Conservation (phyloP, 2,329 filamentous ascomycete genomes). For the Pyrenophora seminiperda region DNA sequence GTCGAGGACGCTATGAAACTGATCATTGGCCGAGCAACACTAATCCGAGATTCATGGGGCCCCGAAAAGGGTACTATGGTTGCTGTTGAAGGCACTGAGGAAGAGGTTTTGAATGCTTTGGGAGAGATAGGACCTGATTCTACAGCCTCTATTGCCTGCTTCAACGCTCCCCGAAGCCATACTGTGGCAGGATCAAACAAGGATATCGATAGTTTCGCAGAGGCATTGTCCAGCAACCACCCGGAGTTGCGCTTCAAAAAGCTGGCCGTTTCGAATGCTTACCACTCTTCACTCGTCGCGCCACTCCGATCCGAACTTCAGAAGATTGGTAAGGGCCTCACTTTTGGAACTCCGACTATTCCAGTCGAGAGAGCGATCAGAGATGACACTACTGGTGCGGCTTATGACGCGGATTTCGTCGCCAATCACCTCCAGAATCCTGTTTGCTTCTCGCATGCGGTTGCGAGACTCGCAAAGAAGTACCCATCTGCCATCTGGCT, state of each 20-base stretch:
- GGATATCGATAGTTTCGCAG: constrained; percentile 20
- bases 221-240: background rate
- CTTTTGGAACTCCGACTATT: constrained; percentile 42
- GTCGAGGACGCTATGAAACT: constrained; percentile 39
- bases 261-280: constrained; percentile 28
- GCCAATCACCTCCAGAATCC: constrained; percentile 51
- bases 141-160: constrained; percentile 55
- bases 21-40: constrained; percentile 40
- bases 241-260: constrained; percentile 16
- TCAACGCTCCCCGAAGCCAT: constrained; percentile 45
- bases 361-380: constrained; percentile 30
- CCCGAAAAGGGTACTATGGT: constrained; percentile 31
- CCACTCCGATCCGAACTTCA: constrained; percentile 24
- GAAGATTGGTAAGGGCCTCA: constrained; percentile 29
- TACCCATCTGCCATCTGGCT: constrained; percentile 27
- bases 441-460: constrained; percentile 53
- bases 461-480: constrained; percentile 45
- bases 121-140: background rate
- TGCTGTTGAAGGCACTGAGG: constrained; percentile 12
- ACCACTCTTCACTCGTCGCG: constrained; percentile 35
- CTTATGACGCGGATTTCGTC: background rate
- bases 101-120: no score
- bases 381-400: no score
- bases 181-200: constrained; percentile 44
- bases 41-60: constrained; percentile 32